phyloP scores from a whole-genome alignment of 495 filamentous ascomycete genomes.

The Xylaria palmicola region DNA sequence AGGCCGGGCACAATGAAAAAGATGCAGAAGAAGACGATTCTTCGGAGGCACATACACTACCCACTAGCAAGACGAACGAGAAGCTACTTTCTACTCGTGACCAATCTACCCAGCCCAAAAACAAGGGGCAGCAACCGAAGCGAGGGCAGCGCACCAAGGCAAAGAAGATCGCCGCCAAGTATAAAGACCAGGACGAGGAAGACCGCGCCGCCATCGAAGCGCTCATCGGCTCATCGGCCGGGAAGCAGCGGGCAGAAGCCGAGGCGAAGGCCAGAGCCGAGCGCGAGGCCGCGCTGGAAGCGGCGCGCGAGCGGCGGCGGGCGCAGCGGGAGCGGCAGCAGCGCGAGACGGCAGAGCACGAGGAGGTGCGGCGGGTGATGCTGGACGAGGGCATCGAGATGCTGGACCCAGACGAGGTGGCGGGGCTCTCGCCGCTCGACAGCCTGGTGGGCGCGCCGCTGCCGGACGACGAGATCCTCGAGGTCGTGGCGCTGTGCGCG shows the following conservation, averaged over 20 bases:
- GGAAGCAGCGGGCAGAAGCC: conserved; percentile 50
- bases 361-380: conserved; percentile 61
- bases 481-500: conserved; percentile 85
- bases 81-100: conserved; percentile 23
- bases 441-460: conserved; percentile 73
- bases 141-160: conserved; percentile 83
- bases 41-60: conserved; percentile 21
- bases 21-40: conserved; percentile 21
- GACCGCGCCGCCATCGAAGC: conserved; percentile 80
- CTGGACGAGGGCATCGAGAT: conserved; percentile 47
- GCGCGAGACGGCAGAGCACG: conserved; percentile 59
- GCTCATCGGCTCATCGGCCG: conserved; percentile 71
- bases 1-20: conserved; percentile 19
- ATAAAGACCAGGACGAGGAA: conserved; percentile 92
- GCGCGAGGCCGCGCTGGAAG: conserved; percentile 60
- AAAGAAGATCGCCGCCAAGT: conserved; percentile 86
- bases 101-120: conserved; percentile 27
- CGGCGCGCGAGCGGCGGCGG: conserved; percentile 66
- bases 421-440: conserved; percentile 66
- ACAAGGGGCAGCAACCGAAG: conserved; percentile 45
- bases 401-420: conserved; percentile 52
- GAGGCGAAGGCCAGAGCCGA: conserved; percentile 52
- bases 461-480: conserved; percentile 83
- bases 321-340: conserved; percentile 75
- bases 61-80: conserved; percentile 14